These are phyloP conservation scores for Pinus tabuliformis DNA, from an alignment of 75 land plant species.

Conservation along the genomic window DNA sequence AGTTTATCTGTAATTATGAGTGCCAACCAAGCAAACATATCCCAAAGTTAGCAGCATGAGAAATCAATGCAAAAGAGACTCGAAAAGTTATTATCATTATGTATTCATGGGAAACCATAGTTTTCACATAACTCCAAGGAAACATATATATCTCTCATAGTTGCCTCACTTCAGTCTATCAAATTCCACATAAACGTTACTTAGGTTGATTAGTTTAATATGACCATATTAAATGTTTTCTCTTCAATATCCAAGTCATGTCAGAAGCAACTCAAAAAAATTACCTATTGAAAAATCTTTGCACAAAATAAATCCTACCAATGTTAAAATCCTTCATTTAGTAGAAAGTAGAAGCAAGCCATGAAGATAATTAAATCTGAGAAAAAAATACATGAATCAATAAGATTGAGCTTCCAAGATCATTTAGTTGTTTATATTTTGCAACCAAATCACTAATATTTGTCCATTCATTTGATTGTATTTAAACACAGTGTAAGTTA, in stretches of 20 bases:
- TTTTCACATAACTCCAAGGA: background rate
- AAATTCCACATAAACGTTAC: background rate
- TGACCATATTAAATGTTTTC: background rate
- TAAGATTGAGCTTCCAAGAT: background rate
- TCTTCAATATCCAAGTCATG: background rate
- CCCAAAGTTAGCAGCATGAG: too few species aligned
- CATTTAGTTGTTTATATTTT: background rate
- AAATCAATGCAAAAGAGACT: too few species aligned
- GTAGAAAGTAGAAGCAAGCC: background rate
- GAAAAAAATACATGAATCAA: too few species aligned
- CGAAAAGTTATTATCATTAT: too few species aligned
- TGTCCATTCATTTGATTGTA: background rate
- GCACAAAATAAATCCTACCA: background rate
- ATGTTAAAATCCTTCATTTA: background rate
- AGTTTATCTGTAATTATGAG: too few species aligned
- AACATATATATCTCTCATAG: background rate
- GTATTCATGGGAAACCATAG: too few species aligned
- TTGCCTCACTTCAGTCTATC: background rate
- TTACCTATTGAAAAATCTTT: background rate
- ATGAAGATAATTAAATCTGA: background rate
- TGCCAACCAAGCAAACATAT: too few species aligned
- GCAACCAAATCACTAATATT: background rate
- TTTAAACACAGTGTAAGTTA: background rate
- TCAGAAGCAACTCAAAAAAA: background rate
- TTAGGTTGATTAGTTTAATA: background rate